A percentile compares a stretch with the other conserved stretches of the same genome.
Evolutionary conservation across 177 flowering plant genomes (phyloP).

Genomic region (Vitis hybrid): DNA sequence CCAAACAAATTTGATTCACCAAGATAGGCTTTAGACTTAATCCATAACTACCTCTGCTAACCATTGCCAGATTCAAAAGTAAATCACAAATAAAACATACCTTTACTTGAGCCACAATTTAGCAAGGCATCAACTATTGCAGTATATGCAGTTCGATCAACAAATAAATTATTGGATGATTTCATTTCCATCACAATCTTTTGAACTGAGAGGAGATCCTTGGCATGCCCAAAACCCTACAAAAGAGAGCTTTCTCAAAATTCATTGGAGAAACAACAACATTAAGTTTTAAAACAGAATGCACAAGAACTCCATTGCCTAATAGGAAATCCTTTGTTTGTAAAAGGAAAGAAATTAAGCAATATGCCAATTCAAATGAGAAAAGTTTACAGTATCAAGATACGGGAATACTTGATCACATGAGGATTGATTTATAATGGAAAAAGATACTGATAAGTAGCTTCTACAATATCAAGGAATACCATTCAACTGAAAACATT

Average conservation of each 20-base stretch:
- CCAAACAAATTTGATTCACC: too few species aligned
- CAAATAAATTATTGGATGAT: slow-evolving; percentile 27
- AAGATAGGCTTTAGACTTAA: too few species aligned
- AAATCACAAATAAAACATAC: slow-evolving; percentile 28
- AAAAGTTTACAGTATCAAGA: background rate
- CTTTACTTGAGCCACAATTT: slow-evolving; percentile 54
- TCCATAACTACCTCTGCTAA: too few species aligned
- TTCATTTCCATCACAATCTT: slow-evolving; percentile 63
- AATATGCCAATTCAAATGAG: background rate
- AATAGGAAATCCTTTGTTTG: background rate
- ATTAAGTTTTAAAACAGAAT: background rate
- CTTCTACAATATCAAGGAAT: too few species aligned
- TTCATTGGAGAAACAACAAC: background rate
- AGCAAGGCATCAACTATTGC: slow-evolving; percentile 63
- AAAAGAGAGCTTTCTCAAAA: background rate
- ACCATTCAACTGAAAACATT: too few species aligned
- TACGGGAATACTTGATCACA: background rate
- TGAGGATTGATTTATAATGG: background rate
- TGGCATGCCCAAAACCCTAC: slow-evolving; percentile 60
- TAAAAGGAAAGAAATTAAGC: background rate
- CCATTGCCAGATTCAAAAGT: too few species aligned
- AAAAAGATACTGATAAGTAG: background rate
- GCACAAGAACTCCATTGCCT: background rate
- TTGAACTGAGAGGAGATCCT: slow-evolving; percentile 53
- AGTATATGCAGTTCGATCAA: slow-evolving; percentile 73